Conservation (phyloP, 108 stramenopile genomes). For the Aurantiochytrium sp. region DNA sequence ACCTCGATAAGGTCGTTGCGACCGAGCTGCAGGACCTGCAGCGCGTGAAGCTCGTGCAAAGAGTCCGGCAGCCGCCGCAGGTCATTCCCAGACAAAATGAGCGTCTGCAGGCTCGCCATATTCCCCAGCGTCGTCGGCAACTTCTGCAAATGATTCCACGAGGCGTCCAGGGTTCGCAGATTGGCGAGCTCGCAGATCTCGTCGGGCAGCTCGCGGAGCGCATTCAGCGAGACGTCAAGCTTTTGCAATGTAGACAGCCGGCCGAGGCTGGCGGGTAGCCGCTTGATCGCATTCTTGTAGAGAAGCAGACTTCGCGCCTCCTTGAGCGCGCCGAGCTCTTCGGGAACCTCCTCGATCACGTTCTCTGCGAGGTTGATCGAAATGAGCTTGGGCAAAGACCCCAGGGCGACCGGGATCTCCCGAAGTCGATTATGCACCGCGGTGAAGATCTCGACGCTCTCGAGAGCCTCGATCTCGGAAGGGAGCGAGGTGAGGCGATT, state of each 20-base stretch:
- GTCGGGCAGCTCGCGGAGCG: conserved; percentile 9
- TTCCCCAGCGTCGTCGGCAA: not conserved
- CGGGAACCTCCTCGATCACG: not conserved
- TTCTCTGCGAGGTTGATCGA: not conserved
- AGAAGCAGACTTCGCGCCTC: not conserved
- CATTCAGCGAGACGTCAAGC: conserved; percentile 14
- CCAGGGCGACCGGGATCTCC: not conserved
- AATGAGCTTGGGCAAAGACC: not conserved
- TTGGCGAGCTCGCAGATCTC: not conserved
- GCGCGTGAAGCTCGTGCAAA: not conserved
- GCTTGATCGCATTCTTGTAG: not conserved
- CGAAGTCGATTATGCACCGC: not conserved
- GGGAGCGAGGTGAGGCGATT: conserved; percentile 14
- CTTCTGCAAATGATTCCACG: conserved; percentile 26
- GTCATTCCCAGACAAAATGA: not conserved
- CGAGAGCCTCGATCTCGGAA: not conserved
- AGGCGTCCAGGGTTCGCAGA: not conserved
- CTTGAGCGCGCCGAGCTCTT: not conserved
- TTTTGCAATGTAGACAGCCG: not conserved
- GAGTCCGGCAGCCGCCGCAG: not conserved
- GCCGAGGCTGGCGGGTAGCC: not conserved
- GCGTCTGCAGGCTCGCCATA: not conserved
- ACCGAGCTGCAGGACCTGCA: not conserved
- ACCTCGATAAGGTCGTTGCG: not conserved
- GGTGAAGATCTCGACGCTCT: not conserved